A percentile compares a stretch with the other conserved stretches of the same genome.
These are phyloP conservation scores for Tetrapisispora phaffii DNA, from an alignment of 805 yeast species.

Conservation along the genomic window DNA sequence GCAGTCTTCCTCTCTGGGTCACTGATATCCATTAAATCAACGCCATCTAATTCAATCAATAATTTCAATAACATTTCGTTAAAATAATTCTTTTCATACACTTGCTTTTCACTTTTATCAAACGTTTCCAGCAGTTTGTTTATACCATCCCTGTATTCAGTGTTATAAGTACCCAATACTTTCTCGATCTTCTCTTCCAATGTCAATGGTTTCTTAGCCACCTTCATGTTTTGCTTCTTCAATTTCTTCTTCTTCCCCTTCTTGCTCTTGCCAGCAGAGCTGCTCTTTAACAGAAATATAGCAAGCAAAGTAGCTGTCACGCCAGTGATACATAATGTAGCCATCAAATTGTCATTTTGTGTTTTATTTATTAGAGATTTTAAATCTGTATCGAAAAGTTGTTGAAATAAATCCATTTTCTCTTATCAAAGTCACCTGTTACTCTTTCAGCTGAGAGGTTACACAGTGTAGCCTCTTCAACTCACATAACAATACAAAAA, in stretches of 20 bases:
- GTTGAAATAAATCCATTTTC: background rate
- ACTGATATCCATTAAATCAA: constrained; percentile 33
- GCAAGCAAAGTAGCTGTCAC: constrained; percentile 2
- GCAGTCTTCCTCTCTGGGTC: constrained; percentile 36
- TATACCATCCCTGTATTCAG: constrained; percentile 21
- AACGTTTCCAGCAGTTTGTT: constrained; percentile 13
- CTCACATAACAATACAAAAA: too few relatives aligned
- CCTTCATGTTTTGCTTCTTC: constrained; percentile 4
- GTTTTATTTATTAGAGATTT: background rate
- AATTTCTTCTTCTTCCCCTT: constrained; percentile 4
- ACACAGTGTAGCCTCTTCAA: too few relatives aligned
- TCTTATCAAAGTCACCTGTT: background rate
- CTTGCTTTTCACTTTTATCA: constrained; percentile 15
- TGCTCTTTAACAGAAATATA: background rate
- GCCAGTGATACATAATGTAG: constrained; percentile 2
- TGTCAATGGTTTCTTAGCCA: constrained; percentile 14
- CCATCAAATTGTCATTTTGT: background rate
- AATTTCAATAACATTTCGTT: constrained; percentile 62
- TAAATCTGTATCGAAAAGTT: background rate
- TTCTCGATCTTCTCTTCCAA: constrained; percentile 21
- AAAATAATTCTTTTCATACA: constrained; percentile 45
- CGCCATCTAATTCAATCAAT: constrained; percentile 54
- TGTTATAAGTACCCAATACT: constrained; percentile 18
- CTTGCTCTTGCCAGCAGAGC: background rate
- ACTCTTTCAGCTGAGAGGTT: too few relatives aligned